Evolutionary conservation across 2,329 filamentous ascomycete genomes (phyloP).

Genomic region (Calonectria montana): DNA sequence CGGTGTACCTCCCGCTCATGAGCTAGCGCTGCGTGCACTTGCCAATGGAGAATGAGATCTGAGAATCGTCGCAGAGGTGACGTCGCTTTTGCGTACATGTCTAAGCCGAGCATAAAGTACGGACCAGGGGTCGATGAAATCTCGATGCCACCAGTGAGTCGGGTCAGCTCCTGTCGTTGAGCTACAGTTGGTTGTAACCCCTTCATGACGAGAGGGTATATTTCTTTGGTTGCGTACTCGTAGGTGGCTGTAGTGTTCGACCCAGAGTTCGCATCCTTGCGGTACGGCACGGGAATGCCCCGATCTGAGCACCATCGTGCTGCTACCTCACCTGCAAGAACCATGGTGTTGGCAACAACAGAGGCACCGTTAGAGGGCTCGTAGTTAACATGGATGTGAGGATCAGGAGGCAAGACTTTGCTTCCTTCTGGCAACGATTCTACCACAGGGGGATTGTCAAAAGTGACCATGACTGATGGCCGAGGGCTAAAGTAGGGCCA

Average conservation of each 20-base stretch:
- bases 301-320: constrained; percentile 70
- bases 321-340: constrained; percentile 70
- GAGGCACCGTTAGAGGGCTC: constrained; percentile 46
- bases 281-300: constrained; percentile 70
- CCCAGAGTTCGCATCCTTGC: constrained; percentile 57
- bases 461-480: constrained; percentile 56
- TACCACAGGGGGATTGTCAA: constrained; percentile 48
- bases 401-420: constrained; percentile 56
- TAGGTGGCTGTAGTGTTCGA: constrained; percentile 51
- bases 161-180: constrained; percentile 44
- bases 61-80: constrained; percentile 74
- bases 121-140: constrained; percentile 64
- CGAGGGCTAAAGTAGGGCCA: constrained; percentile 60
- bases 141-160: constrained; percentile 60
- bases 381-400: constrained; percentile 57
- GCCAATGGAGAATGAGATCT: constrained; percentile 74
- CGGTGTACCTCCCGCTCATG: constrained; percentile 53
- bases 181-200: constrained; percentile 48
- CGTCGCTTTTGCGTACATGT: constrained; percentile 73
- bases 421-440: constrained; percentile 10
- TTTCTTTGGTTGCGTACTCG: constrained; percentile 47
- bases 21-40: constrained; percentile 69
- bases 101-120: constrained; percentile 67
- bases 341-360: constrained; percentile 62
- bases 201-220: constrained; percentile 48